Evolutionary conservation across 1,284 basidiomycete genomes (phyloP).

Genomic region (Xanthoconium separans): DNA sequence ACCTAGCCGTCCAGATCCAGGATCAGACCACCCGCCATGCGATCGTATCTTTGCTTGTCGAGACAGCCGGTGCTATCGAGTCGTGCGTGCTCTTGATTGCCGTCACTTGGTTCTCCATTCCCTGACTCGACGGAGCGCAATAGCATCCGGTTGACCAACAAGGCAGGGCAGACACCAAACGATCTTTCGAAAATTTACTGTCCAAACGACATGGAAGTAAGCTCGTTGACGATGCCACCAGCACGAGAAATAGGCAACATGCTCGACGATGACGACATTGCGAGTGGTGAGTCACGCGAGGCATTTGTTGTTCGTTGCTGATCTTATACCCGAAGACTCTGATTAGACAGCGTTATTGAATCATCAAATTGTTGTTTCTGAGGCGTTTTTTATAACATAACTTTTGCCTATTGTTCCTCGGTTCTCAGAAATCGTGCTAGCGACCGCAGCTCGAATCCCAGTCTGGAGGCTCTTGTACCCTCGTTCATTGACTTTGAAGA

Average conservation of each 20-base stretch:
- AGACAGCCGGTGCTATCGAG: constrained; percentile 26
- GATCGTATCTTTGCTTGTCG: constrained; percentile 25
- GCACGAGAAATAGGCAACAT: constrained; percentile 15
- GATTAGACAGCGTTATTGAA: constrained; percentile 1
- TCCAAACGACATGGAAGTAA: constrained; percentile 19
- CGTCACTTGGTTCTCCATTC: neutral
- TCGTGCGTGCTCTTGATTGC: constrained; percentile 21
- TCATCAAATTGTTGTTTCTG: neutral
- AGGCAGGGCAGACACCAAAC: constrained; percentile 27
- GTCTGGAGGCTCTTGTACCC: neutral
- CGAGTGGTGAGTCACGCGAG: constrained; percentile 18
- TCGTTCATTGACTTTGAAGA: neutral
- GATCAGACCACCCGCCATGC: constrained; percentile 15
- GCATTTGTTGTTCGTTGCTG: neutral
- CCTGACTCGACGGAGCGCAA: neutral
- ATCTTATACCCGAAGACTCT: constrained; percentile 5
- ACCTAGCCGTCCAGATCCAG: constrained; percentile 26
- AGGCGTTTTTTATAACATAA: neutral
- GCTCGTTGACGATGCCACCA: constrained; percentile 22
- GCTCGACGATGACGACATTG: constrained; percentile 22
- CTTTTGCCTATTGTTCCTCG: neutral
- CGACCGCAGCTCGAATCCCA: no score
- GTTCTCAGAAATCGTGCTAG: no score
- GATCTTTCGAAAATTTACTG: constrained; percentile 25
- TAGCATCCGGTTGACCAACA: constrained; percentile 28